Base-by-base conservation (phyloP, 2,329 filamentous ascomycete genomes). In the Paecilomyces niveus region DNA sequence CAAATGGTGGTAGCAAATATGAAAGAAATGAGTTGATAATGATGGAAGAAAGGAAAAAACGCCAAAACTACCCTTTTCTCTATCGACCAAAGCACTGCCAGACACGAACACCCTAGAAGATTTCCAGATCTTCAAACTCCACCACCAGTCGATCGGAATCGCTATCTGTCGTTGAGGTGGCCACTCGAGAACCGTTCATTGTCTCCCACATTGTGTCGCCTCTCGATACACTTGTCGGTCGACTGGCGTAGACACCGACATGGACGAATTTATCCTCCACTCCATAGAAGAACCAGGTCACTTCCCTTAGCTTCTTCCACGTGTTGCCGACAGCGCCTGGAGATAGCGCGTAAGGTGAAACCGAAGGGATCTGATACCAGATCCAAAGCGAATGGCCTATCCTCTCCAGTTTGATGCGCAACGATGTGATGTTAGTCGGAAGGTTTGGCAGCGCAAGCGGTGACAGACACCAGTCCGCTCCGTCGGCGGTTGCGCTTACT, bases 201-300 rank as follows among this genome's bases (percentile, higher is more conserved):
- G 67, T 68, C 61, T 70, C 73, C 70, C 70, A 76, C 68, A 76
- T 69, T 21, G 74, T 74, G 13, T 66, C 67, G 9, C 68, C 70
- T 57, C 71, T 69, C 50, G 68, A 66, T 60, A 83, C 72, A 64
- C 78, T 81, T 52, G 80, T 79, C 56, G 83, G 83, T 29, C 83
- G 75, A 65, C 78, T 81, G 26, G 82, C 83, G 73, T 85, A 85
- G 45, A 83, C 82, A 2, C 83, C 83, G 24, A 85, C 81, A 63
- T 82, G 76, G 22, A 85, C 76, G 26, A 76, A 80, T 66, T 85
- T 85, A 62, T 83, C 81, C 62, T 84, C 82, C 11, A 83, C 79
- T 7, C 81, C 81, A 70, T 80, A 83, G 66, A 85, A 85, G 68
- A 85, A 85, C 77, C 81, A 84, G n/a, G 81, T 83, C 29, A 85